Base-by-base conservation (phyloP, 2,329 filamentous ascomycete genomes). In the Parastagonospora avenae region DNA sequence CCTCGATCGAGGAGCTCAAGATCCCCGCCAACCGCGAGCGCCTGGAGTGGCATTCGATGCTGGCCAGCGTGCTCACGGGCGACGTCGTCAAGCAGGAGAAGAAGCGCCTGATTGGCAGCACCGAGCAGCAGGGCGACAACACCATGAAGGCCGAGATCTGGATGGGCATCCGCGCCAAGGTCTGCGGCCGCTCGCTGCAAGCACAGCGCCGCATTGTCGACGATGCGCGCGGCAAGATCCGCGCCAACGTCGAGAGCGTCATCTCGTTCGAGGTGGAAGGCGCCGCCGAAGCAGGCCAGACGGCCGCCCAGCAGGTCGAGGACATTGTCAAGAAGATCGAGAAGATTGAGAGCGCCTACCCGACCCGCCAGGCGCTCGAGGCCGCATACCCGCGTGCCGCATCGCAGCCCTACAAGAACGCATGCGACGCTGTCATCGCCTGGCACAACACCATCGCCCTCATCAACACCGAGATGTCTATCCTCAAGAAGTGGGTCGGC, bases 81-180 rank as follows among this genome's bases (percentile, higher is more conserved):
- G 94, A 99, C 72, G 94, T 99, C 8, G 93, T 99, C 50, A 91
- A 91, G 66, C 94, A 99, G 74, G 94, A 99, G 77, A 99, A 99
- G 81, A 96, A 96, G 74, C 86, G 94, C 38, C 76, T 99, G 66
- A 94, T 95, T 60, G 92, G 91, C 39, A 88, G 90, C 58, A 80
- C 83, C 42, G 89, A 91, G 39, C 85, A 92, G 58, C 89, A 89
- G 66, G 84, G 85, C 29, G 84, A 87, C 49, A 89, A 90, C 68
- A 81, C 81, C 19, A 74, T 87, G 62, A 85, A 84, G 64, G 78
- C 79, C n/a, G 86, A 88, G 60, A 82, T 97, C 15, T 99, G 94
- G 92, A 79, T 97, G 39, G 93, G 92, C 7, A 84, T 97, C 29
- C 84, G 92, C 48, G 88, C 94, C 41, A 91, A 88, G 64, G 83